Evolutionary conservation across 139 green algal species (phyloP), one percentile per base, ranked within the genome.

Genomic region (Picochlorum costavermella): DNA sequence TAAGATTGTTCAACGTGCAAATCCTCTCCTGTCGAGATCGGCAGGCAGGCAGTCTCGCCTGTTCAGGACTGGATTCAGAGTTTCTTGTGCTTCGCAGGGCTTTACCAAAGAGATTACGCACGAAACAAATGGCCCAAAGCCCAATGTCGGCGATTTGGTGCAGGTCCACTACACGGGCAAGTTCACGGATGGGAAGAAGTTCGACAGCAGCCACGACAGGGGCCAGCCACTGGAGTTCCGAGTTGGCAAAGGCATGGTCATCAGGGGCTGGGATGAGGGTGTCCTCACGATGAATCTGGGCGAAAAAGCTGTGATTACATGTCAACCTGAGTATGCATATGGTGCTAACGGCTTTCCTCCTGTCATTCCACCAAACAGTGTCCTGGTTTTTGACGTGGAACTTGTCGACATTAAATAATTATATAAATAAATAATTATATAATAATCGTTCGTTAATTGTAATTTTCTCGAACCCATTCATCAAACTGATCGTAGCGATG

Each of bases 111-210:
- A 71, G 14, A 61, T 65, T 6, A 13, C 44, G 17, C 44, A 13
- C 3, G 63, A 70, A 56, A 55, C 62, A 10, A 72, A 14, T 51
- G 69, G 69, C 31, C 33, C 69, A 36, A 50, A 16, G 9, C 69
- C 69, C 64, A 60, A 20, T 30, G 17, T 20, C 0, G 20, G 23
- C 8, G 12, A 33, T 36, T 30, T 25, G 28, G 50, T 59, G 25
- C 25, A 20, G 1, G 50, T 59, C 12, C 50, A 59, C 12, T 59
- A 59, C 1, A 45, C 56, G 43, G 56, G 56, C 40, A 78, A 64
- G 25, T 64, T 78, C 46, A 63, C 75, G 8, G 59, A 92, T 59
- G 87, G 87, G 40, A 77, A 68, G 30, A 86, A 92, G 75, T 95
- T 95, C 61, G 87, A 95, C 62, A 70, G 63, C 26, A 72, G 31